Evolutionary conservation across 345 rosid genomes (phyloP), one percentile per base, ranked within the genome.

Genomic region (Lepidium didymum): DNA sequence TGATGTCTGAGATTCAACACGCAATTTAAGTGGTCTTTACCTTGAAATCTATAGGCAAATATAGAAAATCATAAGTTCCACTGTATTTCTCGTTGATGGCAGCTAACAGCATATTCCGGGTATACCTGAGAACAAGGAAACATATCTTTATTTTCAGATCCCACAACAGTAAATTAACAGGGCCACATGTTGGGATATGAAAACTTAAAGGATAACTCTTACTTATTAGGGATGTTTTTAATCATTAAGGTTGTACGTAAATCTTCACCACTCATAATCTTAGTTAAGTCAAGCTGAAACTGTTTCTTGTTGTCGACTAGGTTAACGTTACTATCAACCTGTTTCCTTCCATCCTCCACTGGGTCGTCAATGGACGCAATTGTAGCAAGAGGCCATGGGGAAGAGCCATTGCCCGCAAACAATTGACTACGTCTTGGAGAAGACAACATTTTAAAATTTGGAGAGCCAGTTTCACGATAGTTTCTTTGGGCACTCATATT

Each of bases 281-380:
- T 90, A 56, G 80, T 83, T 87, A 90, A 79, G 77, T 87, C 94
- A 67, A 90, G 90, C 79, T 86, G 96, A 80, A 81, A 90, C 73
- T 75, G 88, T 74, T 74, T 81, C 79, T 81, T 86, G 78, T 74
- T 79, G 56, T 85, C 94, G 37, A 75, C 62, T 69, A 85, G 89
- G 74, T 67, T 82, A 68, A 65, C 72, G 69, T 58, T 80, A 80
- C 62, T 77, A 71, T 86, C 94, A 19, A 50, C 14, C 53, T 83
- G 79, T 56, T 84, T 75, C 69, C 87, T 74, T n/a, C 83, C 85
- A 41, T 80, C 77, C 18, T 90, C 94, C 70, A 69, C 38, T 47
- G 85, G 68, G 31, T 79, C 81, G 36, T 86, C 95, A 77, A 73
- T 74, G 55, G 75, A 64, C 29, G 67, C 55, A 21, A 81, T 74